phyloP scores from a whole-genome alignment of 805 yeast genomes.

The Candida morakotiae region DNA sequence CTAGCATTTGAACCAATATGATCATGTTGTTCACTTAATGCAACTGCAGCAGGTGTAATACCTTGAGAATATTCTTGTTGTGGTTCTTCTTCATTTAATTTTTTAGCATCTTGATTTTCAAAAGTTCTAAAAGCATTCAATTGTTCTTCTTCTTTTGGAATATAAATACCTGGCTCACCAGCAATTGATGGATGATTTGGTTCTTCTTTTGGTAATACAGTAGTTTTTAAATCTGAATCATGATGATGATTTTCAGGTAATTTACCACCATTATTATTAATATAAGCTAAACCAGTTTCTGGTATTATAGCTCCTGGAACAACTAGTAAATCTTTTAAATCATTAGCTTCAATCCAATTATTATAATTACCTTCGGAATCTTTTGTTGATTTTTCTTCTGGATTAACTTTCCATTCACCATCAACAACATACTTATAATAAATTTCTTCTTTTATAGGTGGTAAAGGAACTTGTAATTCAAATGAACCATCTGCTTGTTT shows the following conservation, averaged over 20 bases:
- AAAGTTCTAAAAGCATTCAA: constrained; percentile 63
- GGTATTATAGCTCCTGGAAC: constrained; percentile 24
- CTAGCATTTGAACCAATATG: constrained; percentile 3
- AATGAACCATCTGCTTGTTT: constrained; percentile 60
- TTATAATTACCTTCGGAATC: constrained; percentile 51
- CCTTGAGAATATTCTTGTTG: constrained; percentile 2
- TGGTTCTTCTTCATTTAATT: constrained; percentile 41
- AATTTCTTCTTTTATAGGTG: constrained; percentile 36
- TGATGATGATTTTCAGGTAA: constrained; percentile 2
- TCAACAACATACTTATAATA: constrained; percentile 65
- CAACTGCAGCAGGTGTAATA: constrained; percentile 5
- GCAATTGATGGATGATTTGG: constrained; percentile 33
- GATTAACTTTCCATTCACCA: constrained; percentile 55
- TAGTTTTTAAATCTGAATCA: constrained; percentile 21
- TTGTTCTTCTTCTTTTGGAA: constrained; percentile 61
- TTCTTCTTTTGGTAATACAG: constrained; percentile 34
- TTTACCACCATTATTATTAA: constrained; percentile 1
- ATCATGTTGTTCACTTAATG: constrained; percentile 1
- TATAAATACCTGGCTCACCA: constrained; percentile 72
- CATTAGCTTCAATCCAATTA: constrained; percentile 41
- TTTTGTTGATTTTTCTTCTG: constrained; percentile 34
- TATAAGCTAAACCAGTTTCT: constrained; percentile 22
- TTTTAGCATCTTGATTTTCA: constrained; percentile 43
- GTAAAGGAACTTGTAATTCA: constrained; percentile 54
- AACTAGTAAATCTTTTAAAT: constrained; percentile 19